A percentile compares a stretch with the other conserved stretches of the same genome.
Conservation (phyloP, 2,329 filamentous ascomycete species). For the Chrysoporthe deuterocubensis region DNA sequence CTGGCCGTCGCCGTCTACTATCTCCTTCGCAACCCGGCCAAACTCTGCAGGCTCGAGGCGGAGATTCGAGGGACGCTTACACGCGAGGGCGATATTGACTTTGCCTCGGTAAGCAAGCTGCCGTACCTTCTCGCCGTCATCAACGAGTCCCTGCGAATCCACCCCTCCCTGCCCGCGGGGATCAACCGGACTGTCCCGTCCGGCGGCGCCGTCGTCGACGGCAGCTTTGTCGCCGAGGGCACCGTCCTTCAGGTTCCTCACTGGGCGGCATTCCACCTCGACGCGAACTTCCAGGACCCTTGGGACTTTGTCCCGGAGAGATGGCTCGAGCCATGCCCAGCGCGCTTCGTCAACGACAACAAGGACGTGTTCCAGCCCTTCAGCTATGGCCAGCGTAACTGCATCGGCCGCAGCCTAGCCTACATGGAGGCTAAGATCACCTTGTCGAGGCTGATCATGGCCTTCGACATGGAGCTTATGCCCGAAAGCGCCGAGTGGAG, state of each 20-base stretch:
- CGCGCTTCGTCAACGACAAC: conserved; percentile 23
- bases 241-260: conserved; percentile 43
- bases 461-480: conserved; percentile 35
- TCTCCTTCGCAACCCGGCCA: conserved; percentile 27
- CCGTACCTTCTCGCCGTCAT: conserved; percentile 28
- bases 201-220: conserved; percentile 31
- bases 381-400: conserved; percentile 24
- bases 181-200: conserved; percentile 29
- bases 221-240: conserved; percentile 32
- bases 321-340: conserved; percentile 34
- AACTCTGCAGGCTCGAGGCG: conserved; percentile 13
- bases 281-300: conserved; percentile 36
- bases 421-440: conserved; percentile 33
- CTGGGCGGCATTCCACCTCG: conserved; percentile 34
- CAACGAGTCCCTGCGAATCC: conserved; percentile 31
- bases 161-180: conserved; percentile 24
- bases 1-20: conserved; percentile 28
- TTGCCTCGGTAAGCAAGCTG: conserved; percentile 25
- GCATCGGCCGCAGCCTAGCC: conserved; percentile 31
- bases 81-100: conserved; percentile 8
- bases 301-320: conserved; percentile 38
- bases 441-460: conserved; percentile 31
- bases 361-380: conserved; percentile 29
- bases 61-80: conserved; percentile 25
- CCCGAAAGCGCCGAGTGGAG: conserved; percentile 28